A percentile compares a stretch with the other conserved stretches of the same genome.
Evolutionary conservation across 352 stramenopile genomes (phyloP).

Genomic region (Phytophthora fragariaefolia): DNA sequence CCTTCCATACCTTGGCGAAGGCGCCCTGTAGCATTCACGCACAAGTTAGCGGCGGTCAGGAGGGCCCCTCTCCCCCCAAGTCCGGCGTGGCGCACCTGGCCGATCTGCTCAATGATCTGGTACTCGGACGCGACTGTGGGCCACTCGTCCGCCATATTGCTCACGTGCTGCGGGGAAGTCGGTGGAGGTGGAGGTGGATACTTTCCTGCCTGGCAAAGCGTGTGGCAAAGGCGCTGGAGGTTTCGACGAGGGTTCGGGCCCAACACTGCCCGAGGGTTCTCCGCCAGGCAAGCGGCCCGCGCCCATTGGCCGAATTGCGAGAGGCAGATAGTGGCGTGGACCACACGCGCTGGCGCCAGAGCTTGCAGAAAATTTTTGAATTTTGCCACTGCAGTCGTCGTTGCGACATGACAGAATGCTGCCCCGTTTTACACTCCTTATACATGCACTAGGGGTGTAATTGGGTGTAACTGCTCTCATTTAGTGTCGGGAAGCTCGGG

Average conservation of each 20-base stretch:
- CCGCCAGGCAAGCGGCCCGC: constrained; percentile 12
- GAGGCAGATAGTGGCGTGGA: constrained; percentile 29
- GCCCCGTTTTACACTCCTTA: too few relatives aligned
- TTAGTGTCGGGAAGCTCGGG: too few relatives aligned
- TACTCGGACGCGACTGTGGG: constrained; percentile 85
- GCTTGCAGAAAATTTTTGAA: constrained; percentile 19
- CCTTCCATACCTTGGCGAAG: constrained; percentile 99
- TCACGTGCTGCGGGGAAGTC: constrained; percentile 7
- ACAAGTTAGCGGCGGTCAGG: too few relatives aligned
- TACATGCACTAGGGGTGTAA: too few relatives aligned
- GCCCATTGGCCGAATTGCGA: constrained; percentile 2
- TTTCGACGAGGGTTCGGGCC: constrained; percentile 29
- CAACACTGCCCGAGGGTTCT: constrained; percentile 27
- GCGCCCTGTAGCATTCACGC: constrained; percentile 91
- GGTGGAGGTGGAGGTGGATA: constrained; percentile 34
- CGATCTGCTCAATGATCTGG: constrained; percentile 91
- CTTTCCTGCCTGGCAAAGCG: constrained; percentile 27
- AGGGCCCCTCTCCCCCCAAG: too few relatives aligned
- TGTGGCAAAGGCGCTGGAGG: constrained; percentile 28
- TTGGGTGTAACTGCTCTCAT: too few relatives aligned
- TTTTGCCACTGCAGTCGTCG: too few relatives aligned
- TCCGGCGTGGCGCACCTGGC: constrained; percentile 76
- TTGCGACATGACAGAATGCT: too few relatives aligned
- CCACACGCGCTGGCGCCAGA: constrained; percentile 19
- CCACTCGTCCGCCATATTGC: constrained; percentile 85